Conservation (phyloP, 2,329 filamentous ascomycete genomes). For the Fusarium mangiferae region DNA sequence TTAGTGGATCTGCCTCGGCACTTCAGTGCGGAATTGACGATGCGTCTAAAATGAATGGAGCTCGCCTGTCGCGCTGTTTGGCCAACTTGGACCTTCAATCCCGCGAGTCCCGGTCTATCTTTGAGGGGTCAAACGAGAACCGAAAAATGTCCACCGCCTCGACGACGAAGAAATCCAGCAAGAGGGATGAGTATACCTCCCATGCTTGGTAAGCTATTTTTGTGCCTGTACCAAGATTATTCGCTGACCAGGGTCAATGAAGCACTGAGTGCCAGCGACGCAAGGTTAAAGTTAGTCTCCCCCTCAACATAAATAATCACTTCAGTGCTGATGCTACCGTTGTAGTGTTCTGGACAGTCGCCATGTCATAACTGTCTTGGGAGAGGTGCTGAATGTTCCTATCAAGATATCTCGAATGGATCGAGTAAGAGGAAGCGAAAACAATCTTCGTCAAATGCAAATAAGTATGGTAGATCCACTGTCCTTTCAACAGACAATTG, state of each 20-base stretch:
- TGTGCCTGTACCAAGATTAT: too few species aligned
- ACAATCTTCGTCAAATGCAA: background rate
- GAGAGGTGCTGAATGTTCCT: background rate
- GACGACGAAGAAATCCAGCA: background rate
- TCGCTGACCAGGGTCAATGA: background rate
- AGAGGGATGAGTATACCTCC: background rate
- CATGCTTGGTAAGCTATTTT: background rate
- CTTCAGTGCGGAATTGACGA: too few species aligned
- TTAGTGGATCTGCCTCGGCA: background rate
- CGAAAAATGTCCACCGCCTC: background rate
- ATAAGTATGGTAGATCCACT: background rate
- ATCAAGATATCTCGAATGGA: background rate
- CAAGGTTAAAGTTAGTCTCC: background rate
- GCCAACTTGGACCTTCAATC: background rate
- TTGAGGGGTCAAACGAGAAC: too few species aligned
- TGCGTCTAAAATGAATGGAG: too few species aligned
- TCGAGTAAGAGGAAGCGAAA: background rate
- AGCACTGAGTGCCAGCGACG: background rate
- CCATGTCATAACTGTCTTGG: background rate
- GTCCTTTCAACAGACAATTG: too few species aligned
- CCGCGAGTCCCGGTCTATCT: too few species aligned
- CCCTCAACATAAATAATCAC: accelerated
- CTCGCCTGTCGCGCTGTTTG: too few species aligned
- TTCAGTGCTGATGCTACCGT: background rate
- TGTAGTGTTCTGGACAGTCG: background rate